These are phyloP conservation scores for Fagopyrum homotropicum DNA, from an alignment of 148 eudicot species.

Conservation along the genomic window DNA sequence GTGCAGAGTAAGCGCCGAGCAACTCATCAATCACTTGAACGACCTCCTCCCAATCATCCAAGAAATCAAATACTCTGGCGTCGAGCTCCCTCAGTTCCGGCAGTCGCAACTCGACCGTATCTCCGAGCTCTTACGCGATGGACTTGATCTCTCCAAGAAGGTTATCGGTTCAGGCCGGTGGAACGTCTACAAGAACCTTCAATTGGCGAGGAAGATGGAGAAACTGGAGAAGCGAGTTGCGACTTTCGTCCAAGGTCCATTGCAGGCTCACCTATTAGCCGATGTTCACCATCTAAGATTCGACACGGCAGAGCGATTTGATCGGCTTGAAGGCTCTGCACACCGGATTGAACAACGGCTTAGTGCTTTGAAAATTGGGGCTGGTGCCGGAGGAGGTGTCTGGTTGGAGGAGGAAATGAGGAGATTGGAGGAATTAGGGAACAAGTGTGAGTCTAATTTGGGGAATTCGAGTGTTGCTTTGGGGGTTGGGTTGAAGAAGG, in stretches of 20 bases:
- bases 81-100: conserved; percentile 55
- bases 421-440: conserved; percentile 40
- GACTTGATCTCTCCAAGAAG: conserved; percentile 45
- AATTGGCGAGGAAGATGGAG: conserved; percentile 69
- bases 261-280: conserved; percentile 79
- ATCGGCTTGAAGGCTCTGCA: conserved; percentile 36
- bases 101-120: conserved; percentile 64
- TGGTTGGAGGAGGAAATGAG: conserved; percentile 47
- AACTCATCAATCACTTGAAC: conserved; percentile 33
- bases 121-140: conserved; percentile 41
- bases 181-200: conserved; percentile 72
- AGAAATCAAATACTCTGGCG: conserved; percentile 74
- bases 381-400: conserved; percentile 26
- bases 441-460: conserved; percentile 34
- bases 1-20: conserved; percentile 54
- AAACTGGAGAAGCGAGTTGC: conserved; percentile 52
- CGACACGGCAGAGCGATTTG: conserved; percentile 55
- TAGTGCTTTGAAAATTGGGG: conserved; percentile 50
- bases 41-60: conserved; percentile 67
- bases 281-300: conserved; percentile 76
- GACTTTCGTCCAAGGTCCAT: conserved; percentile 47
- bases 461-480: conserved; percentile 43
- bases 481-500: conserved; percentile 58
- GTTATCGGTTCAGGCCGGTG: conserved; percentile 50
- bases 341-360: conserved; percentile 48